Percentiles rank a stretch among this genome's conserved stretches.
Conservation (phyloP, 139 green algal genomes). For the Tetradesmus lagerheimii region DNA sequence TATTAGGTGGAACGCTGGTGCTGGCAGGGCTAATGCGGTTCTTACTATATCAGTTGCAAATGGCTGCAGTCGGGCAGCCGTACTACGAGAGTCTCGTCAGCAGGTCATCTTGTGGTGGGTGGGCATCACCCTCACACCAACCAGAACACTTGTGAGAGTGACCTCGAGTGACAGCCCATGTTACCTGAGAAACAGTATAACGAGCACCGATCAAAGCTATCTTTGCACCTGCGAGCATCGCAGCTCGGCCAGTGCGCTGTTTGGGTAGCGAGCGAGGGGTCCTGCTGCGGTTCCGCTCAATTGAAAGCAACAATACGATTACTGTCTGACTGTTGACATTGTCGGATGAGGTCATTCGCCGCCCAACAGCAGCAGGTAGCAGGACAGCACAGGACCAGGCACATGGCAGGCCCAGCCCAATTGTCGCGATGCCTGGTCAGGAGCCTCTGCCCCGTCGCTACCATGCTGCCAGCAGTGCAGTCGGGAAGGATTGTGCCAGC, state of each 20-base stretch:
- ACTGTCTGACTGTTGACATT: too few species aligned
- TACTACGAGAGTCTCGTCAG: too few species aligned
- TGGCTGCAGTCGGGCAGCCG: too few species aligned
- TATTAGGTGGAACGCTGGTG: too few species aligned
- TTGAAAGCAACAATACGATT: neutral
- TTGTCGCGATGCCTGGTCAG: conserved; percentile 13
- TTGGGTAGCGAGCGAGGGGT: neutral
- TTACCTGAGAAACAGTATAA: neutral
- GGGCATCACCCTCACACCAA: neutral
- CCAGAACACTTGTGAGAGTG: neutral
- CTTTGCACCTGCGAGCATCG: neutral
- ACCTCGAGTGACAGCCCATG: neutral
- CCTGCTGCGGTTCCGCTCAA: neutral
- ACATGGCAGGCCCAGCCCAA: conserved; percentile 23
- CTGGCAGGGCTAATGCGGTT: too few species aligned
- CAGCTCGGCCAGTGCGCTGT: neutral
- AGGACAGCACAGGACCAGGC: conserved; percentile 9
- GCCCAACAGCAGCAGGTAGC: neutral
- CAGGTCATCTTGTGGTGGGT: neutral
- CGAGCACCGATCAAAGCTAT: neutral
- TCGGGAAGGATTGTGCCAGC: neutral
- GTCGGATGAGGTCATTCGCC: conserved; percentile 4
- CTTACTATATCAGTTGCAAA: too few species aligned
- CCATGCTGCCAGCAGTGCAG: neutral
- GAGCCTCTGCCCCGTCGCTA: neutral